Percentiles rank a stretch among this genome's conserved stretches.
Evolutionary conservation across 805 yeast species (phyloP).

Genomic region (Phaffomyces opuntiae): DNA sequence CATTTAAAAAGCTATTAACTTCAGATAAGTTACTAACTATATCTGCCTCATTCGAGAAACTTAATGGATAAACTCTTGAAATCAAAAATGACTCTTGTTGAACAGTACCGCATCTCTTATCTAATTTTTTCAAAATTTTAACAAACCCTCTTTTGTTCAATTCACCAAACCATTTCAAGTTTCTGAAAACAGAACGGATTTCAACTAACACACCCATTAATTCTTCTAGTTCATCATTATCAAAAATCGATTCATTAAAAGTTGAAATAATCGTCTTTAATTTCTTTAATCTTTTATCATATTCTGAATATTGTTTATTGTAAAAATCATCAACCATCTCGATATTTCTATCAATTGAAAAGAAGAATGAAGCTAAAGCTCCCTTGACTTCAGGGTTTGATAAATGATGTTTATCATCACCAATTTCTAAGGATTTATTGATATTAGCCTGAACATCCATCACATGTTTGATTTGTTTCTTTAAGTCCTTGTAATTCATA

Average conservation of each 20-base stretch:
- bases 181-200: conserved; percentile 66
- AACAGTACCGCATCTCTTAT: conserved; percentile 67
- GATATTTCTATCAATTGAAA: conserved; percentile 69
- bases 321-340: conserved; percentile 78
- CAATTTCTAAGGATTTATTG: conserved; percentile 10
- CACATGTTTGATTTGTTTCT: conserved; percentile 69
- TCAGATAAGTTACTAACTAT: conserved; percentile 44
- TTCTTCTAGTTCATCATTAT: conserved; percentile 52
- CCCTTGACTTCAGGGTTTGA: conserved; percentile 37
- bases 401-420: conserved; percentile 11
- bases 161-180: conserved; percentile 91
- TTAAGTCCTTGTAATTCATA: conserved; percentile 78
- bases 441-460: conserved; percentile 30
- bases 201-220: conserved; percentile 64
- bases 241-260: conserved; percentile 17
- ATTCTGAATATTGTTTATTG: conserved; percentile 65
- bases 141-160: conserved; percentile 84
- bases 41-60: conserved; percentile 68
- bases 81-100: conserved; percentile 51
- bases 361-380: conserved; percentile 61
- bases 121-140: conserved; percentile 84
- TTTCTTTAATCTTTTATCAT: conserved; percentile 57
- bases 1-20: conserved; percentile 46
- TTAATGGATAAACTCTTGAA: conserved; percentile 64
- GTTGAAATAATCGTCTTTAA: conserved; percentile 28